Base-by-base conservation (phyloP, 1,139 yeast species). In the Blastobotrys malaysiensis region DNA sequence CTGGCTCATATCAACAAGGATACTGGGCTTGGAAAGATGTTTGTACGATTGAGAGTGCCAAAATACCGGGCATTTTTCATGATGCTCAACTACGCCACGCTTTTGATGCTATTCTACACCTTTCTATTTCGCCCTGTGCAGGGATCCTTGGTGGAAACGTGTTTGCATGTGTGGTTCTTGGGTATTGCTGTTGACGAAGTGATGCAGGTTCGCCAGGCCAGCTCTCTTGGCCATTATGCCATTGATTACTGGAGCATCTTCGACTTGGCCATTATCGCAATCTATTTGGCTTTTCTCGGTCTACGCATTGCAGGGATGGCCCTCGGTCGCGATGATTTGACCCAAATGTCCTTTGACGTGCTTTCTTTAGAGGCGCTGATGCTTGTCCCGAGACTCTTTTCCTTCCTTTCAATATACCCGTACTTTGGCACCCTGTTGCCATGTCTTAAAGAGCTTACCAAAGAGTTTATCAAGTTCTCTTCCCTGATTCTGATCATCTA, bases 381-480 rank as follows among this genome's bases (percentile, higher is more conserved):
- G 20, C 61, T 69, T 16, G 68, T 69, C 7, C 72, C 72, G 1
- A 56, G 72, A 21, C 62, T 66, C 46, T 68, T 68, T 50, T 69
- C 73, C 2, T 63, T 63, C 36, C 55, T 69, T 43, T 59, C 70
- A 1, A 59, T 69, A n/a, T 60, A 61, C 43, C 72, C 72, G 11
- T 69, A 69, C 53, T 69, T 65, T 55, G 72, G 72, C 3, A 69
- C 73, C 1, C 56, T 69, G 16, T 56, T 69, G 7, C 72, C 72
- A 2, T 69, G 72, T 52, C 56, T 69, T 43, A 61, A 65, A 43
- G 67, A 64, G 46, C 61, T 69, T 59, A 62, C 67, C 11, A 62
- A 63, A 21, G 73, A 69, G 51, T 67, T 69, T 50, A 51, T 65
- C 56, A 69, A 69, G 56, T 66, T 69, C 53, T 51, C 66, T 47